phyloP scores from a whole-genome alignment of 148 eudicot species.

The Pharnaceum exiguum region DNA sequence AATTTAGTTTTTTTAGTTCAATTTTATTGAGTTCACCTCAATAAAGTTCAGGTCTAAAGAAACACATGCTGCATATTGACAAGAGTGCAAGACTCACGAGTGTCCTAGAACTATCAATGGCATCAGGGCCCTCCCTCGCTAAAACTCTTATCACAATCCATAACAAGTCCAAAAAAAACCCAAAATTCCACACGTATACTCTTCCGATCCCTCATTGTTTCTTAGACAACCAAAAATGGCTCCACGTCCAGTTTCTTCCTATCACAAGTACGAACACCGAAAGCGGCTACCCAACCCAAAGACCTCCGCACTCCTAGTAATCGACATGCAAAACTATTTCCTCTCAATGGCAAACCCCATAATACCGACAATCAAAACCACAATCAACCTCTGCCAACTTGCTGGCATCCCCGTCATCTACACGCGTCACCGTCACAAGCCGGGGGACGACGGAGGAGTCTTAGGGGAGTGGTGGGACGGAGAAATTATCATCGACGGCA shows the following conservation, averaged over 20 bases:
- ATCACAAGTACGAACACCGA: conserved; percentile 47
- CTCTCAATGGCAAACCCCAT: conserved; percentile 53
- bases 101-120: too few relatives aligned
- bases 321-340: conserved; percentile 85
- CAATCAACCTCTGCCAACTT: conserved; percentile 62
- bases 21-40: too few relatives aligned
- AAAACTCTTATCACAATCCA: too few relatives aligned
- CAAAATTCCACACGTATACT: too few relatives aligned
- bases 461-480: conserved; percentile 76
- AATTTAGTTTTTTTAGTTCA: too few relatives aligned
- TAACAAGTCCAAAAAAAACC: too few relatives aligned
- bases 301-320: conserved; percentile 51
- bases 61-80: too few relatives aligned
- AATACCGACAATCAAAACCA: conserved; percentile 43
- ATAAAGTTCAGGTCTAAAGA: too few relatives aligned
- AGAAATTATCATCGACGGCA: conserved; percentile 62
- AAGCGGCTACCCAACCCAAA: conserved; percentile 55
- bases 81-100: too few relatives aligned
- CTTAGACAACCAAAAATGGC: conserved; percentile 1
- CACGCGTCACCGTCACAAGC: conserved; percentile 86
- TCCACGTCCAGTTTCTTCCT: conserved; percentile 19
- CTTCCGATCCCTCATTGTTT: background rate
- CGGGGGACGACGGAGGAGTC: conserved; percentile 46
- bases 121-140: too few relatives aligned
- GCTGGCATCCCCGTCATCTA: conserved; percentile 51